Percentiles rank a stretch among this genome's conserved stretches.
These are phyloP conservation scores for Ustilago curta DNA, from an alignment of 1,284 basidiomycete species.

Conservation along the genomic window DNA sequence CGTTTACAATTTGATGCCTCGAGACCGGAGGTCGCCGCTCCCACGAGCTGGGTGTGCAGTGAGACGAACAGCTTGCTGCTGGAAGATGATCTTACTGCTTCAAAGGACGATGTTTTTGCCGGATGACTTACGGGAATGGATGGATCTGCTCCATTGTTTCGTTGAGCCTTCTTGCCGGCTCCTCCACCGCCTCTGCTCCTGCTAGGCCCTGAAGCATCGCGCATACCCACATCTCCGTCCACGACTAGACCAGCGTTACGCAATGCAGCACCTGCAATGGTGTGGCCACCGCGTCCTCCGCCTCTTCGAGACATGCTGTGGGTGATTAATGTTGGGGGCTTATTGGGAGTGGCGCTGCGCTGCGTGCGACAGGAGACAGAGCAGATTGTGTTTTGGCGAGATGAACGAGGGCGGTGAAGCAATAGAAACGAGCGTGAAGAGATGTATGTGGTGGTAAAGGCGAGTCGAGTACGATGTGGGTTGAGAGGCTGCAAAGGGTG, in stretches of 20 bases:
- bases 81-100: background rate
- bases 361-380: background rate
- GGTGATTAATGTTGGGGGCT: background rate
- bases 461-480: background rate
- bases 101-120: constrained; percentile 1
- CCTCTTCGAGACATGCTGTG: constrained; percentile 38
- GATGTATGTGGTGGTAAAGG: background rate
- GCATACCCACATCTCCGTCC: constrained; percentile 51
- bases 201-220: constrained; percentile 46
- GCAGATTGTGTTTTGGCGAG: background rate
- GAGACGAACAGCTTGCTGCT: background rate
- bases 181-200: constrained; percentile 32
- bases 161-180: constrained; percentile 28
- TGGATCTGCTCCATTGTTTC: constrained; percentile 31
- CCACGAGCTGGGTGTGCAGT: background rate
- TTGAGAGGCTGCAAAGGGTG: background rate
- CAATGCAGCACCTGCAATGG: constrained; percentile 47
- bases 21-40: background rate
- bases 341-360: background rate
- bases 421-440: background rate
- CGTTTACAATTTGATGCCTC: background rate
- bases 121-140: constrained; percentile 43
- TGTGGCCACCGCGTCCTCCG: constrained; percentile 35
- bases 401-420: background rate
- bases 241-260: constrained; percentile 46